Evolutionary conservation across 768 basidiomycete genomes (phyloP), one percentile per base, ranked within the genome.

Genomic region (Cystobasidium ongulense): DNA sequence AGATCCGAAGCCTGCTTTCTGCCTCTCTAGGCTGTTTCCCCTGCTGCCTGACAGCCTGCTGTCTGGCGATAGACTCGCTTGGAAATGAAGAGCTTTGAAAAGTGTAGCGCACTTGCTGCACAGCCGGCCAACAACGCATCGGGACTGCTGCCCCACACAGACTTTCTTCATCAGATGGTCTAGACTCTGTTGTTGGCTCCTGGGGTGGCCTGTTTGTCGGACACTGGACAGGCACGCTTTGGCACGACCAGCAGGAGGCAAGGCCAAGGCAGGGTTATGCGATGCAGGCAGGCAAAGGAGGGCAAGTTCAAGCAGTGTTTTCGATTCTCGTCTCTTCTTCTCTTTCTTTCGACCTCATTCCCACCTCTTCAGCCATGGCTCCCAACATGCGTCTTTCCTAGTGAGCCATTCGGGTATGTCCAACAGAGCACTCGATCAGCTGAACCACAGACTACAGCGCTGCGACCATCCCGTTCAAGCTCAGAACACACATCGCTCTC

Each of bases 391-490:
- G 46, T 21, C 46, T 50, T 50, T 50, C 46, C 46, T 50, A 50
- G 46, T 50, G 46, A 50, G 46, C 46, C 46, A 11, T 7, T n/a
- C n/a, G n/a, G n/a, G 18, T 21, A 11, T 50, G 46, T 50, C 4
- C 46, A 17, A n/a, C 46, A 50, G 21, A n/a, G n/a, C n/a, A n/a
- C 46, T n/a, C 46, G 46, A 11, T 50, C 46, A 50, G 8, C 18
- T 4, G 21, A 7, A 50, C 10, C 46, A 50, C 46, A 50, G 3
- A 4, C 57, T 27, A 39, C 63, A 64, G 63, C 63, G 43, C 53
- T 29, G 35, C 70, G 70, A 63, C 70, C 15, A 71, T 59, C 29
- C 61, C 61, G 7, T 72, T 72, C 59, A 33, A 25, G 59, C 33
- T 31, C 23, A n/a, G 59, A 53, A 43, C 41, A 33, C 59, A 38